Evolutionary conservation across 257 asterid genomes (phyloP).

Genomic region (Gentiana macrophylla): DNA sequence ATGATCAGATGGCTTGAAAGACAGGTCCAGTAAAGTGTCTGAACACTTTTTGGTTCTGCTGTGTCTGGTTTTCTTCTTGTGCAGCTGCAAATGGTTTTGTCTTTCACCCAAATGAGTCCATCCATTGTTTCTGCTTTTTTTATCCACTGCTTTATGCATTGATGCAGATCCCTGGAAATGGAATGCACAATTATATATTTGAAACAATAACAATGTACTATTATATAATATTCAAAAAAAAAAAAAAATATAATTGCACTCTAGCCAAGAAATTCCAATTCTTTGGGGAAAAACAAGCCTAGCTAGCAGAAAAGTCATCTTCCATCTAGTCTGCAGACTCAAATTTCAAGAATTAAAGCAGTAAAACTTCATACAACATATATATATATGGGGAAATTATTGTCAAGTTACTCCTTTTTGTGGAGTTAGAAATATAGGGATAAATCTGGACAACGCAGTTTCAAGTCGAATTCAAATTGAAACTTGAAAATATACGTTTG

Average conservation of each 20-base stretch:
- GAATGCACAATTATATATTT: not conserved
- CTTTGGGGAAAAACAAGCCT: conserved; percentile 24
- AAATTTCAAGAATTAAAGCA: conserved; percentile 3
- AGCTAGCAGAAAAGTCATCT: conserved; percentile 21
- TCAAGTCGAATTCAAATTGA: no score
- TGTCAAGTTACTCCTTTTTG: no score
- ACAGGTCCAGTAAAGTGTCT: conserved; percentile 23
- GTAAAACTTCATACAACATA: not conserved
- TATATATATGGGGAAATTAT: not conserved
- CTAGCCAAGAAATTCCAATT: conserved; percentile 33
- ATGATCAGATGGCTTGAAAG: conserved; percentile 11
- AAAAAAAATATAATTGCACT: conserved; percentile 22
- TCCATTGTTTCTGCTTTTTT: conserved; percentile 23
- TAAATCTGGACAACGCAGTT: no score
- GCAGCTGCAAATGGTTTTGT: conserved; percentile 9
- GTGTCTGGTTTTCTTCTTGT: conserved; percentile 18
- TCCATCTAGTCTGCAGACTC: conserved; percentile 31
- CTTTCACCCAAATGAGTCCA: conserved; percentile 23
- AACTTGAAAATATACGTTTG: no score
- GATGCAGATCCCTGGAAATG: conserved; percentile 38
- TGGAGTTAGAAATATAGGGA: no score
- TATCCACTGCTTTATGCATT: conserved; percentile 33
- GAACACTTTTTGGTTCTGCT: conserved; percentile 18
- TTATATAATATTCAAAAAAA: conserved; percentile 9
- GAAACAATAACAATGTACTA: no score